These are phyloP conservation scores for Tremellales sp. DNA, from an alignment of 1,284 basidiomycete species.

Conservation along the genomic window DNA sequence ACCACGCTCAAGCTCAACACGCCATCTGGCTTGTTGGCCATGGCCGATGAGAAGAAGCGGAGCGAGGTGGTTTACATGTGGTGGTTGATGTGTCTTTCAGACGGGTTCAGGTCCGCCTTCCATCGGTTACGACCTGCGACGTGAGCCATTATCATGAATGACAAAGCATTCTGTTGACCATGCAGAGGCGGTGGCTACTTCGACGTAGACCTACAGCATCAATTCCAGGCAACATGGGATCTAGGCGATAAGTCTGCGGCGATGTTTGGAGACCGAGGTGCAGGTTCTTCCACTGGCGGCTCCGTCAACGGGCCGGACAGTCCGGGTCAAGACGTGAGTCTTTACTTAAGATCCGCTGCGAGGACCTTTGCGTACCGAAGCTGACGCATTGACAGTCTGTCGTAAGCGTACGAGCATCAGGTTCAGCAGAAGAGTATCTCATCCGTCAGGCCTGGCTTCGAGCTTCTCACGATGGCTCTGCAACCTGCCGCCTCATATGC, in stretches of 20 bases:
- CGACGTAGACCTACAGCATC: too few species aligned
- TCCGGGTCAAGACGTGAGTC: too few species aligned
- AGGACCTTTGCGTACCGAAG: too few species aligned
- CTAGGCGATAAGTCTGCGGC: too few species aligned
- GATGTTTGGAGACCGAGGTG: too few species aligned
- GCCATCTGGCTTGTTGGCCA: conserved; percentile 6
- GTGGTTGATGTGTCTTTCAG: conserved; percentile 63
- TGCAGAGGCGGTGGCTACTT: conserved; percentile 11
- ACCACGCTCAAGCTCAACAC: conserved; percentile 14
- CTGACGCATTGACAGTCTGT: too few species aligned
- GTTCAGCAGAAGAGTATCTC: too few species aligned
- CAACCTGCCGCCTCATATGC: conserved; percentile 72
- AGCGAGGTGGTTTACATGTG: conserved; percentile 59
- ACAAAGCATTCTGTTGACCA: conserved; percentile 60
- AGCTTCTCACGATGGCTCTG: conserved; percentile 72
- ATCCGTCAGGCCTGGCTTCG: conserved; percentile 47
- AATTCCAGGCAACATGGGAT: too few species aligned
- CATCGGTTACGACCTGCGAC: conserved; percentile 60
- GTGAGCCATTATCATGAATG: conserved; percentile 54
- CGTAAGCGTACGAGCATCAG: too few species aligned
- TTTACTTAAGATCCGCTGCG: too few species aligned
- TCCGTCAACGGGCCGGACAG: too few species aligned
- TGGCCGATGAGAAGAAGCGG: conserved; percentile 20
- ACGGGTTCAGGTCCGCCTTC: conserved; percentile 59
- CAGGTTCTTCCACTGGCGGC: too few species aligned